These are phyloP conservation scores for Medicago arabica DNA, from an alignment of 306 rosid genomes.

Conservation along the genomic window DNA sequence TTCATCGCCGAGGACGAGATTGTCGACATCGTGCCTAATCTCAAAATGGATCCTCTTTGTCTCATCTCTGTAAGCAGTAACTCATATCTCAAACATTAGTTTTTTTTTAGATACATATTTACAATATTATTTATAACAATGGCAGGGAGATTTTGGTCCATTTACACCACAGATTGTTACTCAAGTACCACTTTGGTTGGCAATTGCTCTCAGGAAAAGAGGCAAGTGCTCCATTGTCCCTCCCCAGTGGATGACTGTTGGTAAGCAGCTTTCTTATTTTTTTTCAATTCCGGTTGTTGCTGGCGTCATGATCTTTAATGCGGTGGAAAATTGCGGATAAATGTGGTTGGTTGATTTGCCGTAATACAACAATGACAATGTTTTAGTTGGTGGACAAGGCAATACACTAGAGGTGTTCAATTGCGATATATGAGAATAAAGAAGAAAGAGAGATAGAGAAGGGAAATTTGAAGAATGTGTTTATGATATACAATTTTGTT, in stretches of 20 bases:
- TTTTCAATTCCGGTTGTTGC: not conserved
- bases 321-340: not conserved
- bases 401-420: slow-evolving; percentile 1
- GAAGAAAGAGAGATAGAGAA: not conserved
- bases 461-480: slow-evolving; percentile 12
- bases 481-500: slow-evolving; percentile 8
- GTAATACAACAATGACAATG: not conserved
- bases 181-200: slow-evolving; percentile 89
- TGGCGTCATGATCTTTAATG: not conserved
- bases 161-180: slow-evolving; percentile 77
- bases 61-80: slow-evolving; percentile 63
- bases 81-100: not conserved
- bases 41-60: slow-evolving; percentile 82
- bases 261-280: slow-evolving; percentile 52
- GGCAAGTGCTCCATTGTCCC: slow-evolving; percentile 78
- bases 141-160: slow-evolving; percentile 96
- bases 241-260: slow-evolving; percentile 85
- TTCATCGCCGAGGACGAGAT: slow-evolving; percentile 84
- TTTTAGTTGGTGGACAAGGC: not conserved
- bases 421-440: slow-evolving; percentile 28
- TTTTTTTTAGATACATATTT: not conserved
- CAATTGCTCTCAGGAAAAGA: slow-evolving; percentile 85
- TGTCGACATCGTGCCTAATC: slow-evolving; percentile 80
- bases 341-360: not conserved
- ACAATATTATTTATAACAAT: not conserved